Percentiles rank a stretch among this genome's conserved stretches.
Evolutionary conservation across 1,284 basidiomycete genomes (phyloP).

Genomic region (Schizophyllum commune): DNA sequence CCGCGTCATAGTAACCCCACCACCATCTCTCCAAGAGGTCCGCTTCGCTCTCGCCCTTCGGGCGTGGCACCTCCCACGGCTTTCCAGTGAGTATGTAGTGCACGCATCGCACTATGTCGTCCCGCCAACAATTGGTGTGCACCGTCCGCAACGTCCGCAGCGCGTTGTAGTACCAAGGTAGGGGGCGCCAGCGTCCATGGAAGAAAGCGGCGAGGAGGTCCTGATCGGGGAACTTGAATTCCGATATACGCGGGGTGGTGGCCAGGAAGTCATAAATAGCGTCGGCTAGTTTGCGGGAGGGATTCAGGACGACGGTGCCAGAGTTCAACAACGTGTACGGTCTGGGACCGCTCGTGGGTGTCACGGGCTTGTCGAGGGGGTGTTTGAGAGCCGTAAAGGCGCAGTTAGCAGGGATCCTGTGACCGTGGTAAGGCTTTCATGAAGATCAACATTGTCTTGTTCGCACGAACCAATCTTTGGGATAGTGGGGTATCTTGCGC

Average conservation of each 20-base stretch:
- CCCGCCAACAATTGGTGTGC: constrained; percentile 64
- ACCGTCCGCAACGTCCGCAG: constrained; percentile 69
- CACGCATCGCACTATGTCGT: constrained; percentile 68
- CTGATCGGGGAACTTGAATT: constrained; percentile 87
- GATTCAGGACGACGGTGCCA: constrained; percentile 83
- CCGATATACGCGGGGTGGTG: constrained; percentile 60
- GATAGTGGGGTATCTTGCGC: constrained; percentile 76
- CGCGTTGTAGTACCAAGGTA: constrained; percentile 83
- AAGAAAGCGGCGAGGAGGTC: constrained; percentile 84
- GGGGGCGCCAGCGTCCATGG: constrained; percentile 61
- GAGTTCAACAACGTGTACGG: constrained; percentile 82
- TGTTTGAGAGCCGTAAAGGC: constrained; percentile 59
- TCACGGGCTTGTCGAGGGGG: constrained; percentile 43
- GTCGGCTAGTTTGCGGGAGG: constrained; percentile 49
- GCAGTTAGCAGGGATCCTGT: constrained; percentile 86
- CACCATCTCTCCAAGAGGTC: constrained; percentile 57
- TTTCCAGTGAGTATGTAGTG: constrained; percentile 75
- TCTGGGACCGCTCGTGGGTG: constrained; percentile 48
- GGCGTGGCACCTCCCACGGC: constrained; percentile 50
- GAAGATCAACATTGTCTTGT: constrained; percentile 1
- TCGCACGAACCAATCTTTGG: constrained; percentile 71
- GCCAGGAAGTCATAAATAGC: constrained; percentile 54
- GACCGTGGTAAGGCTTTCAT: not conserved
- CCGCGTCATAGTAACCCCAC: constrained; percentile 61
- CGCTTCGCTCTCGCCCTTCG: constrained; percentile 22